Base-by-base conservation (phyloP, 2,329 filamentous ascomycete genomes). In the Paracamarosporium sp. region DNA sequence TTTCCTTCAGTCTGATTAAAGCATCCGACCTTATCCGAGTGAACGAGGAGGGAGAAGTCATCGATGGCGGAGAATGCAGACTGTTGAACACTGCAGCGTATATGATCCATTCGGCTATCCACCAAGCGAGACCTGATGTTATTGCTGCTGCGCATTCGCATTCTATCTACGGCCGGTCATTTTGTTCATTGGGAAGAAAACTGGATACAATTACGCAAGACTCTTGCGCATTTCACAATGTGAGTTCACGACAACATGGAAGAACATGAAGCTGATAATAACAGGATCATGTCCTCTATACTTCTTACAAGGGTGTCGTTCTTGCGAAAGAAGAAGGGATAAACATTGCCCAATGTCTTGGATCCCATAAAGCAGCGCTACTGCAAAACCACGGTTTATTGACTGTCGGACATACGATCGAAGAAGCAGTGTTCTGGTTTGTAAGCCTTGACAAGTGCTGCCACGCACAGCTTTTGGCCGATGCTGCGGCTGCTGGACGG, bases 21-120 rank as follows among this genome's bases (percentile, higher is more conserved):
- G 81, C 83, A 0, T 88, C 85, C 0, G 87, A 91, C 62, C 80
- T 91, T n/a, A 89, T 91, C 53, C 85, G 83, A 15, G 88, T 91
- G 1, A 81, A 88, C 64, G 80, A 86, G 50, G 71, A 82, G 0
- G 88, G 88, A 1, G 76, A 85, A 24, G 82, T 90, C 24, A 83
- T 91, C 30, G 88, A 86, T 11, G 88, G 88, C 3, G 88, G 88
- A 9, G 65, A 68, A 44, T 67, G 65, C 27, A 63, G 72, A 20
- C 57, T 76, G 22, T 64, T 78, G 47, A 76, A 78, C 70, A 50
- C 78, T 71, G 79, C 80, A 48, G 85, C 85, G 1, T 87, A 86
- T 64, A 83, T 85, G 70, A 88, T 88, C 53, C 85, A 88, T 68
- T 81, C 82, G 3, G 85, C 84, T 17, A 83, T 87, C 2, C 85